phyloP scores from a whole-genome alignment of 768 basidiomycete genomes.

The Lactarius quietus region DNA sequence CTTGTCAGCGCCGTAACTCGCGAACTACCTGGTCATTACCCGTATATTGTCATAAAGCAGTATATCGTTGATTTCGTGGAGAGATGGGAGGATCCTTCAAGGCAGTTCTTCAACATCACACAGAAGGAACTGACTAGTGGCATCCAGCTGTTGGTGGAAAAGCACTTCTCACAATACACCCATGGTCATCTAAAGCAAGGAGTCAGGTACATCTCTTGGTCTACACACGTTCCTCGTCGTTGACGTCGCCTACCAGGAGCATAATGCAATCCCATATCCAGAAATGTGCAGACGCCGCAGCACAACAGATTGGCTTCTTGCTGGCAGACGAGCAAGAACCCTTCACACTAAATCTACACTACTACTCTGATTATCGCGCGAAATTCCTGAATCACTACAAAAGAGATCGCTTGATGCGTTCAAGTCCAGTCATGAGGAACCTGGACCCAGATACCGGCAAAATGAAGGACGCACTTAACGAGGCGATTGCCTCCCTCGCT shows the following conservation, averaged over 20 bases:
- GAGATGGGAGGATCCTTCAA: conserved; percentile 26
- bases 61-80: conserved; percentile 25
- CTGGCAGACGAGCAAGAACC: conserved; percentile 23
- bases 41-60: conserved; percentile 38
- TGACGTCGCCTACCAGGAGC: background rate
- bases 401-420: conserved; percentile 25
- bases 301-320: conserved; percentile 14
- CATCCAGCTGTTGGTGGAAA: conserved; percentile 22
- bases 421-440: conserved; percentile 1
- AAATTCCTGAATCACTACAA: conserved; percentile 53
- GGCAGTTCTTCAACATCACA: conserved; percentile 25
- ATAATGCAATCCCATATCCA: conserved; percentile 17
- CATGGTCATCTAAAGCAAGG: conserved; percentile 25
- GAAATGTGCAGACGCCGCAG: conserved; percentile 2
- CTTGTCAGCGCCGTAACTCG: conserved; percentile 54
- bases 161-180: conserved; percentile 27
- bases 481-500: conserved; percentile 36
- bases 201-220: conserved; percentile 15
- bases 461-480: conserved; percentile 2
- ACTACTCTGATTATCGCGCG: conserved; percentile 34
- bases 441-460: background rate
- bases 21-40: conserved; percentile 62
- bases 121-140: conserved; percentile 20
- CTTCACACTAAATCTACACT: conserved; percentile 29
- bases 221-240: too few species aligned